These are phyloP conservation scores for Pleurostoma richardsiae DNA, from an alignment of 2,329 filamentous ascomycete species.

Conservation along the genomic window DNA sequence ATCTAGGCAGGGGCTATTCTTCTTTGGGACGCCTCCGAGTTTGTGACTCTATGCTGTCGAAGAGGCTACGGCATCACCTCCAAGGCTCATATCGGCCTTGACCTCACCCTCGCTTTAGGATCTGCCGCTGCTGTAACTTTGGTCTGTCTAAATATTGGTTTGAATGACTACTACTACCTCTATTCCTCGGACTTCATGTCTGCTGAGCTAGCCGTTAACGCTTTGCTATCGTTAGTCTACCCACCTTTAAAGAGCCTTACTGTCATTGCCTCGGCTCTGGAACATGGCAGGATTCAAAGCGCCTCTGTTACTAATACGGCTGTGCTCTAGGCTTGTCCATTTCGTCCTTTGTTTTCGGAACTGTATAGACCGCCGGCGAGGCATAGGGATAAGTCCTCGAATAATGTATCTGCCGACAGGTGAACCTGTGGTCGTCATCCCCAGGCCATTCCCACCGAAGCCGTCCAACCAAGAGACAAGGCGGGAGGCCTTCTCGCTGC, in stretches of 20 bases:
- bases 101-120: conserved; percentile 14
- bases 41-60: conserved; percentile 15
- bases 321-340: conserved; percentile 10
- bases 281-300: background rate
- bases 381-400: conserved; percentile 9
- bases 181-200: background rate
- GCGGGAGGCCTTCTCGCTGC: no score
- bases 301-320: background rate
- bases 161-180: background rate
- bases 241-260: background rate
- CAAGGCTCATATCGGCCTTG: conserved; percentile 18
- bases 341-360: conserved; percentile 19
- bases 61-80: conserved; percentile 16
- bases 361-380: conserved; percentile 15
- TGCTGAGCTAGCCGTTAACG: conserved; percentile 2
- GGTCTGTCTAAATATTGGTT: background rate
- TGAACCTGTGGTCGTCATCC: conserved; percentile 13
- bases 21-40: conserved; percentile 18
- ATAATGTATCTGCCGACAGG: conserved; percentile 16
- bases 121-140: conserved; percentile 1
- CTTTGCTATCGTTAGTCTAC: background rate
- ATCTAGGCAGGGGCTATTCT: conserved; percentile 7
- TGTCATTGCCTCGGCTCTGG: background rate
- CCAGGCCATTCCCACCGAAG: conserved; percentile 6
- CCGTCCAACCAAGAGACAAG: conserved; percentile 4